phyloP scores from a whole-genome alignment of 495 filamentous ascomycete species.

The Podospora appendiculata region DNA sequence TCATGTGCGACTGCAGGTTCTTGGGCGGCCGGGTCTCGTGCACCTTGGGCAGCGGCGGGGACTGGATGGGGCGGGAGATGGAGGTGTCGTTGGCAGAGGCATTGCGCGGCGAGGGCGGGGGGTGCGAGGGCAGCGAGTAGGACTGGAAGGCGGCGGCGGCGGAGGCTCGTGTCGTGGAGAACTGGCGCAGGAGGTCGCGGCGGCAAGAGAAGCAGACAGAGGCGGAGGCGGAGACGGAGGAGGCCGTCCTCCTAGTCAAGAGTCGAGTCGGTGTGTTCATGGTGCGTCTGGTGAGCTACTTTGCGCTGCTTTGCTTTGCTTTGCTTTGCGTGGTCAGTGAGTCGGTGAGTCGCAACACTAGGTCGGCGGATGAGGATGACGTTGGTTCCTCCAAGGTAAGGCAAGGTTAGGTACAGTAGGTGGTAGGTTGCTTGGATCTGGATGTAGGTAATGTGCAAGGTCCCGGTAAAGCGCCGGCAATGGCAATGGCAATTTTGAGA shows the following conservation, averaged over 20 bases:
- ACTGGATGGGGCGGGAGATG: constrained; percentile 46
- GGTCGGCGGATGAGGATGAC: too few species aligned
- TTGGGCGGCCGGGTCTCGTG: constrained; percentile 47
- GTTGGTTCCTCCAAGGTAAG: too few species aligned
- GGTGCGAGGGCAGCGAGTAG: constrained; percentile 52
- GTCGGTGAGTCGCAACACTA: too few species aligned
- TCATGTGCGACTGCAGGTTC: constrained; percentile 8
- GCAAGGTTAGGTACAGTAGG: too few species aligned
- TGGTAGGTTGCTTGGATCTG: too few species aligned
- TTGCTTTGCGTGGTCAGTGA: too few species aligned
- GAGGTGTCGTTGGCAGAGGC: constrained; percentile 58
- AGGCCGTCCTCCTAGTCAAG: constrained; percentile 12
- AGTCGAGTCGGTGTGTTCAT: constrained; percentile 19
- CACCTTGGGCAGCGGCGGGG: constrained; percentile 31
- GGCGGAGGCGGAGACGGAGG: background rate
- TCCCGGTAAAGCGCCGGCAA: too few species aligned
- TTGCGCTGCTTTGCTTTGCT: too few species aligned
- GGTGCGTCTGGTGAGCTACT: background rate
- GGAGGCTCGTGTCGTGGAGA: constrained; percentile 53
- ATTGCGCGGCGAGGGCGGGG: constrained; percentile 61
- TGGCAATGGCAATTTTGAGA: background rate
- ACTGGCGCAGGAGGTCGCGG: constrained; percentile 40
- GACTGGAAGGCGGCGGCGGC: constrained; percentile 64
- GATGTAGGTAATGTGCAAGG: too few species aligned
- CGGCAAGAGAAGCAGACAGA: constrained; percentile 21